Base-by-base conservation (phyloP, 2,329 filamentous ascomycete genomes). In the Chaetomium strumarium region DNA sequence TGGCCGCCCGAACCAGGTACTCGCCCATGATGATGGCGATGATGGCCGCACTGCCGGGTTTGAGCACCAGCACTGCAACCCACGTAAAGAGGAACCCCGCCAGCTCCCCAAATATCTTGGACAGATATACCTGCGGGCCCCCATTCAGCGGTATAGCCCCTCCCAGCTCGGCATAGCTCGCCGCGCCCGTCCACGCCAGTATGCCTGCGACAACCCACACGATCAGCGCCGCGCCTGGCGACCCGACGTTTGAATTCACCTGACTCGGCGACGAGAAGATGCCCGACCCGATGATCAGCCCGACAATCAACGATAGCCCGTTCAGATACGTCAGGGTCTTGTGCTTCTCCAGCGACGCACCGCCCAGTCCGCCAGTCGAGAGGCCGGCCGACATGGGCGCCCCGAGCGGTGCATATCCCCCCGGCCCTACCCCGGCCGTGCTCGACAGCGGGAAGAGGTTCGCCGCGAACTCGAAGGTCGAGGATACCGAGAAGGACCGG, bases 11-110 rank as follows among this genome's bases (percentile, higher is more conserved):
- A 49, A 96, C 89, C n/a, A 96, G 75, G 66, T 99, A 99, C 71
- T 99, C 93, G 40, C 93, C 93, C 76, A 97, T 96, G 64, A 99
- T 96, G 61, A 99, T 96, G 59, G 92, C 81, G 59, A 99, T 90
- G 66, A 99, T 99, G 56, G 93, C 93, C 10, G 90, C 85, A 37
- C 88, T 88, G 2, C 93, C 93, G 0, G 93, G 93, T 72, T 96
- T 97, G 56, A 99, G 75, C 12, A 99, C 93, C 55, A 93, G 80
- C 14, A 97, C 90, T 0, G 93, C 91, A 47, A 89, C 90, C 93
- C 93, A 99, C 2, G 91, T 95, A 69, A 96, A 99, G 33, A 97
- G 75, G 66, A 99, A 99, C 0, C 93, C 93, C 1, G 84, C 82
- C 64, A 96, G 75, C 71, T 99, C 93, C 49, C 92, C 92, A 68